phyloP scores from a whole-genome alignment of 768 basidiomycete genomes.

The Candolleomyces eurysporus region DNA sequence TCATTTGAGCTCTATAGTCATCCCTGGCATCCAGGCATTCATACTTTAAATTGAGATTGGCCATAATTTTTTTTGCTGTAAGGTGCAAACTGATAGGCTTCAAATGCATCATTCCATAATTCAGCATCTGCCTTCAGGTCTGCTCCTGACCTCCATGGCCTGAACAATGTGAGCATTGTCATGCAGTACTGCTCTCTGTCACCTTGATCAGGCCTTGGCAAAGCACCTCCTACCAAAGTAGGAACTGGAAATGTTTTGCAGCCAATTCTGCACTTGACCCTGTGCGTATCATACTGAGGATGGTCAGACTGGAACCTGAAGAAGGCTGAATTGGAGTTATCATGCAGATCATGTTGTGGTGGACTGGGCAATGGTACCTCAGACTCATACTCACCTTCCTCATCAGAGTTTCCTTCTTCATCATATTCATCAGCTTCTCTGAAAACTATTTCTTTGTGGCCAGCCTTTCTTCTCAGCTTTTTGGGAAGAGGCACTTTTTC shows the following conservation, averaged over 20 bases:
- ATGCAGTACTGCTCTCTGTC: neutral
- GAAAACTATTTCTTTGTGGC: neutral
- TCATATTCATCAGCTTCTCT: neutral
- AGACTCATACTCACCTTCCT: neutral
- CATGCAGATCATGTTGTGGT: neutral
- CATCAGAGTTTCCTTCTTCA: neutral
- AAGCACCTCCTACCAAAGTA: conserved; percentile 25
- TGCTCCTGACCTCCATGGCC: conserved; percentile 20
- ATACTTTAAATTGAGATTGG: conserved; percentile 21
- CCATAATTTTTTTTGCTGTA: neutral
- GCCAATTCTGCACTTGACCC: conserved; percentile 8
- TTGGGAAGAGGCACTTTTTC: conserved; percentile 7
- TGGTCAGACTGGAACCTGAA: conserved; percentile 16
- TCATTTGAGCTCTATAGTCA: conserved; percentile 21
- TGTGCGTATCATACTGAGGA: conserved; percentile 22
- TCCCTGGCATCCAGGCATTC: conserved; percentile 29
- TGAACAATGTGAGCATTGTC: conserved; percentile 16
- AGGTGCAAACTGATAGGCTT: neutral
- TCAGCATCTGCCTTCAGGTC: conserved; percentile 17
- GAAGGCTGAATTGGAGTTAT: neutral
- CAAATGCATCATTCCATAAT: neutral
- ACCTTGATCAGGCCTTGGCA: conserved; percentile 25
- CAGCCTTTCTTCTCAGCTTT: neutral
- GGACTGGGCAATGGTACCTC: neutral
- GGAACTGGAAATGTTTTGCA: conserved; percentile 14